Base-by-base conservation (phyloP, 2,329 filamentous ascomycete genomes). In the Fusarium buxicola region DNA sequence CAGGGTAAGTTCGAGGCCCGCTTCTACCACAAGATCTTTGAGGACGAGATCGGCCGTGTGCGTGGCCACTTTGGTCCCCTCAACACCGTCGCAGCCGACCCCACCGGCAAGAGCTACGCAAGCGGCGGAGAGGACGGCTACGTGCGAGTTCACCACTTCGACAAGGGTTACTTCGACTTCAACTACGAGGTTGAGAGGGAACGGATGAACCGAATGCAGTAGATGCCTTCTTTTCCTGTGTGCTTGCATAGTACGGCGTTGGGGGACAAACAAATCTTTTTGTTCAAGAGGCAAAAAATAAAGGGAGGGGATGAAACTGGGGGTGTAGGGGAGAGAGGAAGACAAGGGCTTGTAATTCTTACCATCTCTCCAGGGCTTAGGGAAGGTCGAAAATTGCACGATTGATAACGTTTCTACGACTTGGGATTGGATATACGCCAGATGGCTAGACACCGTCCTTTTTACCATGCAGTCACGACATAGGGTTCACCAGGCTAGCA, bases 11-110 rank as follows among this genome's bases (percentile, higher is more conserved):
- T 99, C 84, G 95, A 99, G 81, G 95, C 95, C 39, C 89, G 95
- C 68, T 99, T 99, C 86, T 99, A 97, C 86, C 95, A 99, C 89
- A 98, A 96, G 86, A 90, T 99, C 77, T 98, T 99, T 77, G 93
- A 97, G 81, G 94, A 99, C 80, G 95, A 99, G 84, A 94, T 98
- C 74, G 95, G 95, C 70, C 90, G 95, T 84, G 95, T 99, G 66
- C 88, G 93, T 76, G 95, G 95, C 65, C 95, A 99, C 80, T 99
- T 99, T 80, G 95, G 95, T 76, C 95, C 91, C 68, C 84, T 97
- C 75, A 97, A 99, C 85, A 97, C 95, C 63, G 92, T 99, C 70
- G 94, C 95, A 44, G 92, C 92, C 56, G 92, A 97, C 79, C 95
- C 95, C 27, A 90, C 90, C 59, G 95, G 95, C 73, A 94, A 91